These are phyloP conservation scores for Cystofilobasidium capitatum DNA, from an alignment of 768 basidiomycete genomes.

Conservation along the genomic window DNA sequence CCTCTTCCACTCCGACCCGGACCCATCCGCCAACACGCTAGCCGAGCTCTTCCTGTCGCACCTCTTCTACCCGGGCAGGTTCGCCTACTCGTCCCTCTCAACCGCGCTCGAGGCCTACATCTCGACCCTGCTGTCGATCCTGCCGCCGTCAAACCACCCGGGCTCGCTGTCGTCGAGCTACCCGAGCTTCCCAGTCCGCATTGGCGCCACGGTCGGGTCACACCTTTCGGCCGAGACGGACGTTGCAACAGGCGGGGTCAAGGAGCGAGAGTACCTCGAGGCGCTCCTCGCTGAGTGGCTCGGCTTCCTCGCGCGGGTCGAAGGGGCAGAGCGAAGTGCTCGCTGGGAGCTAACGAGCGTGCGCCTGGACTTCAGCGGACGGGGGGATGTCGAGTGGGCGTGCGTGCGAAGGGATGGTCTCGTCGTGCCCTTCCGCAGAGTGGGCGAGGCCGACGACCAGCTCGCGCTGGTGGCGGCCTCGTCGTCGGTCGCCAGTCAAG, in stretches of 20 bases:
- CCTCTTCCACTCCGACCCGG: slow-evolving; percentile 48
- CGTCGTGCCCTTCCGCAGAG: slow-evolving; percentile 43
- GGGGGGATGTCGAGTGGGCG: slow-evolving; percentile 41
- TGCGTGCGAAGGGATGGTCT: slow-evolving; percentile 70
- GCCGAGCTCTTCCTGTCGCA: slow-evolving; percentile 70
- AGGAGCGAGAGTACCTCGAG: slow-evolving; percentile 42
- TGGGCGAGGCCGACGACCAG: not conserved
- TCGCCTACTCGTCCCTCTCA: slow-evolving; percentile 69
- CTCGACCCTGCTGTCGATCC: slow-evolving; percentile 50
- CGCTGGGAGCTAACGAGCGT: slow-evolving; percentile 35
- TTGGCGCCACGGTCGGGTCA: slow-evolving; percentile 76
- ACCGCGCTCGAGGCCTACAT: slow-evolving; percentile 76
- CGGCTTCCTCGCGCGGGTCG: slow-evolving; percentile 81
- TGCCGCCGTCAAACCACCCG: slow-evolving; percentile 43
- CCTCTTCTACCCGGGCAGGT: slow-evolving; percentile 76
- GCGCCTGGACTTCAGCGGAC: slow-evolving; percentile 23
- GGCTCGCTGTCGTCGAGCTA: slow-evolving; percentile 54
- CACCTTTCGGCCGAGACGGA: slow-evolving; percentile 65
- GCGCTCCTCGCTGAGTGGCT: slow-evolving; percentile 83
- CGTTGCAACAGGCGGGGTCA: slow-evolving; percentile 67
- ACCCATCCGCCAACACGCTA: slow-evolving; percentile 48
- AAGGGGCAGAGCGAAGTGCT: slow-evolving; percentile 61
- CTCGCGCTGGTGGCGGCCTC: no score
- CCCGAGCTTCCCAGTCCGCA: slow-evolving; percentile 59
- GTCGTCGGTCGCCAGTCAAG: no score